Conservation (phyloP, 352 stramenopile species). For the Globisporangium nunn region DNA sequence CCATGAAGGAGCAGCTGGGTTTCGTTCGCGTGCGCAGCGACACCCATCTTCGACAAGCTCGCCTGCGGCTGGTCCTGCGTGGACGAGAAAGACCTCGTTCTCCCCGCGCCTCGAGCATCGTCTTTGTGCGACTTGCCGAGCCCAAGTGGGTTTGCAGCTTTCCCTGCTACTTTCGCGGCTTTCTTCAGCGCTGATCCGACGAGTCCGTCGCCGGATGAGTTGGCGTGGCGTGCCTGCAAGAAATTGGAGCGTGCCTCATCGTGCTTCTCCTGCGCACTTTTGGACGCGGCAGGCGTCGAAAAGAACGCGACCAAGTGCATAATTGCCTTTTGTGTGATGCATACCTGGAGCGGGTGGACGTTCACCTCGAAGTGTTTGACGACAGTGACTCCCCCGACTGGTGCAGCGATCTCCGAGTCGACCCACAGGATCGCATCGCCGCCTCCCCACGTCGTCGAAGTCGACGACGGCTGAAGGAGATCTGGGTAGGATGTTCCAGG, state of each 20-base stretch:
- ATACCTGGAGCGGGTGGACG: conserved; percentile 79
- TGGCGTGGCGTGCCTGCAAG: conserved; percentile 21
- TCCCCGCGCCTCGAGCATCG: conserved; percentile 2
- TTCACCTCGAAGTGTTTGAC: conserved; percentile 85
- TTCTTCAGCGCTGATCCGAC: conserved; percentile 49
- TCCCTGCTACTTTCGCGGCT: conserved; percentile 52
- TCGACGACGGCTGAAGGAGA: conserved; percentile 37
- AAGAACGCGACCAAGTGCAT: conserved; percentile 64
- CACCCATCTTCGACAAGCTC: conserved; percentile 16
- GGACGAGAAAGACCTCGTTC: conserved; percentile 8
- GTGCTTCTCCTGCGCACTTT: conserved; percentile 34
- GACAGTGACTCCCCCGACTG: conserved; percentile 46
- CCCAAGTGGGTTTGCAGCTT: conserved; percentile 46
- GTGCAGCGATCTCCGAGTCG: conserved; percentile 64
- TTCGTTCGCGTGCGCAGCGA: conserved; percentile 22
- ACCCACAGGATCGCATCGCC: conserved; percentile 65
- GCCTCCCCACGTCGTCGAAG: conserved; percentile 42
- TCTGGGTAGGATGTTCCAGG: conserved; percentile 69
- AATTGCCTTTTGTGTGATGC: conserved; percentile 73
- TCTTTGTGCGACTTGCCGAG: conserved; percentile 24
- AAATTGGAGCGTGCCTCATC: conserved; percentile 65
- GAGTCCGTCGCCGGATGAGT: conserved; percentile 23
- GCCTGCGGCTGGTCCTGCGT: conserved; percentile 35
- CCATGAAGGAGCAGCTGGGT: conserved; percentile 14
- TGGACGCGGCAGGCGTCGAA: conserved; percentile 16